phyloP scores from a whole-genome alignment of 192 early-diverging fungal genomes.

The Dimargaris cristalligena region DNA sequence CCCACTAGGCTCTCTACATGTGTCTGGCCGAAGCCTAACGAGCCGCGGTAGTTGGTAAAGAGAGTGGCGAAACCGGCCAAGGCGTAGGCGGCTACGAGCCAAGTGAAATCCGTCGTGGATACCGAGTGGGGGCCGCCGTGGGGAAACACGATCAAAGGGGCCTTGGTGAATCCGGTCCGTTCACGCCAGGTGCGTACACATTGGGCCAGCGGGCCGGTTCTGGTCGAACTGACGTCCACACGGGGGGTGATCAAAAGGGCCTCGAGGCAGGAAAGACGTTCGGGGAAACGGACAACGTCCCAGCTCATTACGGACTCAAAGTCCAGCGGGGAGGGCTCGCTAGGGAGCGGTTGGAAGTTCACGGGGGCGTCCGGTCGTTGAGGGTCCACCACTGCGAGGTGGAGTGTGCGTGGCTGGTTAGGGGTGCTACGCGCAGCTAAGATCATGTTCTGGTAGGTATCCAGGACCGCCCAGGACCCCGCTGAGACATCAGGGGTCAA shows the following conservation, averaged over 20 bases:
- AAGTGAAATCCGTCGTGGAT: conserved; percentile 33
- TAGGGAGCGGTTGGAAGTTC: conserved; percentile 18
- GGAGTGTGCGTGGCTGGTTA: conserved; percentile 25
- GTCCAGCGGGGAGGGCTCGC: background rate
- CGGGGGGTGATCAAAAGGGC: conserved; percentile 19
- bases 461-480: conserved; percentile 27
- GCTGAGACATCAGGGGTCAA: conserved; percentile 29
- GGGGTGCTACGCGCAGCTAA: conserved; percentile 35
- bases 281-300: conserved; percentile 14
- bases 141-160: conserved; percentile 49
- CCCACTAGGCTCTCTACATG: conserved; percentile 44
- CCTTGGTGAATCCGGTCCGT: background rate
- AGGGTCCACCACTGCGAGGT: conserved; percentile 20
- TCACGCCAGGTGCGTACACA: conserved; percentile 13
- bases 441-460: conserved; percentile 24
- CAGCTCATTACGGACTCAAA: background rate
- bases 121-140: conserved; percentile 64
- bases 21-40: conserved; percentile 59
- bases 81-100: conserved; percentile 26
- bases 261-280: conserved; percentile 21
- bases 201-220: background rate
- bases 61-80: conserved; percentile 45
- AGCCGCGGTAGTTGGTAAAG: conserved; percentile 63
- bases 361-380: conserved; percentile 10
- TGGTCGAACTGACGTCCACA: conserved; percentile 1